phyloP scores from a whole-genome alignment of 1,284 basidiomycete genomes.

The Retiboletus fuscus region DNA sequence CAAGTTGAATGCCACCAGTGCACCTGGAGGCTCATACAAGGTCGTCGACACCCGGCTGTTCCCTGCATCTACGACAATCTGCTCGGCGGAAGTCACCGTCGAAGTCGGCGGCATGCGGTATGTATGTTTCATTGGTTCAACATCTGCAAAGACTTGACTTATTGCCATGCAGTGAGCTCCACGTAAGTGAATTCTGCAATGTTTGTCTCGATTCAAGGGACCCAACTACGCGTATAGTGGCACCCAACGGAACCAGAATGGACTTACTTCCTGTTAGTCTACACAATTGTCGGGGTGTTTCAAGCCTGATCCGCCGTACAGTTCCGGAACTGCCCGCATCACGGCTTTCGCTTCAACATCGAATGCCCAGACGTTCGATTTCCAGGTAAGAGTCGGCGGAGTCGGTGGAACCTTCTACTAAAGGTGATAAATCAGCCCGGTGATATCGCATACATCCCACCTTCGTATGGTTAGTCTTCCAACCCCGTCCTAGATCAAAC shows the following conservation, averaged over 20 bases:
- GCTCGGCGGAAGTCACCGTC: slow-evolving; percentile 68
- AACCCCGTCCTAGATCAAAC: background rate
- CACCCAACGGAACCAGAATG: slow-evolving; percentile 62
- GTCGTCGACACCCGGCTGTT: slow-evolving; percentile 70
- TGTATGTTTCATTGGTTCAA: slow-evolving; percentile 16
- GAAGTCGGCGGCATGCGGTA: slow-evolving; percentile 70
- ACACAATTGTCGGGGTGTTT: background rate
- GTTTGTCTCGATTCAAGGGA: background rate
- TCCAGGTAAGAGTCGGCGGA: slow-evolving; percentile 47
- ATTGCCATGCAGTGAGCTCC: slow-evolving; percentile 57
- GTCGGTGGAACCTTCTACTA: slow-evolving; percentile 3
- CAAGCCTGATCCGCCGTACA: slow-evolving; percentile 36
- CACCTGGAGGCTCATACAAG: slow-evolving; percentile 68
- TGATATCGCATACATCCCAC: slow-evolving; percentile 69
- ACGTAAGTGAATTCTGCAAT: slow-evolving; percentile 54
- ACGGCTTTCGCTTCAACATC: slow-evolving; percentile 54
- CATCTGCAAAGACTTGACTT: slow-evolving; percentile 3
- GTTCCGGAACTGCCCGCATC: slow-evolving; percentile 61
- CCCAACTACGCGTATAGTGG: slow-evolving; percentile 52
- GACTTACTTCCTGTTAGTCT: slow-evolving; percentile 51
- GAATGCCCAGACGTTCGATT: slow-evolving; percentile 59
- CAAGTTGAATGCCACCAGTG: slow-evolving; percentile 54
- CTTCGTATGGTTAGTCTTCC: slow-evolving; percentile 56
- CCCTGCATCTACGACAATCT: slow-evolving; percentile 64
- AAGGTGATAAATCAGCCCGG: slow-evolving; percentile 55